Percentiles rank a stretch among this genome's conserved stretches.
Evolutionary conservation across 371 early-diverging fungal genomes (phyloP).

Genomic region (Lichtheimia hyalospora): DNA sequence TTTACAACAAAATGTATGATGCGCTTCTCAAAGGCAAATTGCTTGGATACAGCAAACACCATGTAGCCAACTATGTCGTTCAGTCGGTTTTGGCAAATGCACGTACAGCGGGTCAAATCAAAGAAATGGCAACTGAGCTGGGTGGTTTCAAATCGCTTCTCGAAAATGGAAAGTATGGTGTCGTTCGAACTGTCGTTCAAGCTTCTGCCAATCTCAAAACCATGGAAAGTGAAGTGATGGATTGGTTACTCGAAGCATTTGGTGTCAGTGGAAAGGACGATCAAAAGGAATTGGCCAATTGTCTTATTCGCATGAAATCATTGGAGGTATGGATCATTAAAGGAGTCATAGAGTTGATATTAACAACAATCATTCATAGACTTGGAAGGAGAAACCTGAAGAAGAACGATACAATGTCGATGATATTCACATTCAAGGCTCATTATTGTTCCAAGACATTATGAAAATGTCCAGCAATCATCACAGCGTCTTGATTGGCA

Average conservation of each 20-base stretch:
- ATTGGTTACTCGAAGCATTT: slow-evolving; percentile 56
- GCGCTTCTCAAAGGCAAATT: slow-evolving; percentile 65
- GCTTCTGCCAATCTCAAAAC: slow-evolving; percentile 61
- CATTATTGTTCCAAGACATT: slow-evolving; percentile 70
- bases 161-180: slow-evolving; percentile 59
- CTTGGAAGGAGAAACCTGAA: slow-evolving; percentile 34
- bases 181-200: slow-evolving; percentile 65
- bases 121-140: slow-evolving; percentile 60
- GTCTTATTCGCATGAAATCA: slow-evolving; percentile 63
- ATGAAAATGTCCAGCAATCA: slow-evolving; percentile 66
- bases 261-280: slow-evolving; percentile 48
- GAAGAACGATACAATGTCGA: slow-evolving; percentile 40
- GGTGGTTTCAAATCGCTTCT: slow-evolving; percentile 58
- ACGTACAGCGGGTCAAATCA: slow-evolving; percentile 59
- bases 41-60: slow-evolving; percentile 64
- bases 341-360: no score
- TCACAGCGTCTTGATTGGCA: slow-evolving; percentile 57
- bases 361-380: slow-evolving; percentile 5
- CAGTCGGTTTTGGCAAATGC: slow-evolving; percentile 70
- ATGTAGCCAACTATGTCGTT: slow-evolving; percentile 82
- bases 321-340: slow-evolving; percentile 26
- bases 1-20: slow-evolving; percentile 69
- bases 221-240: slow-evolving; percentile 60
- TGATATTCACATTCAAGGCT: slow-evolving; percentile 70
- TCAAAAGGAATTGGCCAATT: slow-evolving; percentile 57